Conservation (phyloP, 441 rosid genomes). For the Euphorbia celastroides region DNA sequence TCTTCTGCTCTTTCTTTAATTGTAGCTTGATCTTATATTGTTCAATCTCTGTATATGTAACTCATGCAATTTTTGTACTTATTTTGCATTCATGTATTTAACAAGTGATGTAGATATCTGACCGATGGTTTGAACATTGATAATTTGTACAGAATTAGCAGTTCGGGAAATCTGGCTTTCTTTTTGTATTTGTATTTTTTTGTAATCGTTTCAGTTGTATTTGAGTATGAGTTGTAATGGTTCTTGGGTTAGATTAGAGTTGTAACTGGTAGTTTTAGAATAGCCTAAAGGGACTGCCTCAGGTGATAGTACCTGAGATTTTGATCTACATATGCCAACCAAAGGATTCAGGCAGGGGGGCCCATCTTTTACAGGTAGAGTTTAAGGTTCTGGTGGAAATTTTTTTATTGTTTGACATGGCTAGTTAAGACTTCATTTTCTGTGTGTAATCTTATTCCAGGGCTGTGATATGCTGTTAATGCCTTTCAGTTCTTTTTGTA, state of each 20-base stretch:
- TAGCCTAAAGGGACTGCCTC: slow-evolving; percentile 17
- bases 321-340: slow-evolving; percentile 19
- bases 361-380: slow-evolving; percentile 40
- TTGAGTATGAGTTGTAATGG: neutral
- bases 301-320: slow-evolving; percentile 20
- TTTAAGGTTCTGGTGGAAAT: slow-evolving; percentile 24
- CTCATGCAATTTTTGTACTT: slow-evolving; percentile 12
- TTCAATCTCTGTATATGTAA: slow-evolving; percentile 16
- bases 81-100: neutral
- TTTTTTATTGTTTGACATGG: slow-evolving; percentile 9
- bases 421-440: slow-evolving; percentile 3
- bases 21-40: slow-evolving; percentile 12
- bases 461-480: slow-evolving; percentile 7
- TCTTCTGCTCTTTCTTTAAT: neutral
- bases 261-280: slow-evolving; percentile 22
- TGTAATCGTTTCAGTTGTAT: slow-evolving; percentile 5
- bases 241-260: neutral
- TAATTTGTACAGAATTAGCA: neutral
- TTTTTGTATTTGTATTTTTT: neutral
- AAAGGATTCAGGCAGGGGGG: slow-evolving; percentile 9
- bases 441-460: slow-evolving; percentile 5
- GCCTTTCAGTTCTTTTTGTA: neutral
- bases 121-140: slow-evolving; percentile 1
- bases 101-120: neutral
- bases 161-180: neutral